Base-by-base conservation (phyloP, 1,284 basidiomycete species). In the Ustilago xerochloae region DNA sequence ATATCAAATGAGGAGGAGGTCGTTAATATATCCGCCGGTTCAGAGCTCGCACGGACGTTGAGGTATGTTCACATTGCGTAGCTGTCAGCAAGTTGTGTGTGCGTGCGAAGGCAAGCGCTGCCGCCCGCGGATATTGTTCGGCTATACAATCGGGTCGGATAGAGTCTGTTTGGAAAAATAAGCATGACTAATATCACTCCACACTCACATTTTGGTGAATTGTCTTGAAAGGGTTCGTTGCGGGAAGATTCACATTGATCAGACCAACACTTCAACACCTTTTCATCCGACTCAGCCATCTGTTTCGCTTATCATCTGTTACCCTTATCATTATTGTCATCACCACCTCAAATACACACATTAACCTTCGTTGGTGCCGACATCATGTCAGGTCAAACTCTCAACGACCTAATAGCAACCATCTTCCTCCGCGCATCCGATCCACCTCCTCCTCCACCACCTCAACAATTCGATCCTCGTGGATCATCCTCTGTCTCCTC, bases 331-430 rank as follows among this genome's bases (percentile, higher is more conserved):
- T n/a, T n/a, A n/a, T n/a, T n/a, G n/a, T 32, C 13, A 39, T 10
- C 46, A 29, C 32, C 63, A 30, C 20, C 32, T 6, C 15, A 33
- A 32, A n/a, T n/a, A n/a, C n/a, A n/a, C 39, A 24, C 49, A 8
- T 29, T 6, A 12, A 16, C 36, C 3, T 8, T n/a, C 41, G 10
- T 35, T 24, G 6, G 4, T 45, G 20, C 3, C 9, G 9, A 4
- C 30, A 57, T 16, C 7, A 73, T 73, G 70, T 65, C 71, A 16
- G 58, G 65, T 0, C 54, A 55, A 16, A 69, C 71, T 18, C 59
- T 74, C 33, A 69, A 62, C 38, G 55, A 69, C 26, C 62, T 74
- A 26, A 61, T 74, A 26, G 48, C 62, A 2, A 53, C 71, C 35
- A 48, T 69, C 20, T 74, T 68, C 43, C 29, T 63, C 4, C 58